Conservation (phyloP, 2,329 filamentous ascomycete genomes). For the Mycocentrospora acerina region DNA sequence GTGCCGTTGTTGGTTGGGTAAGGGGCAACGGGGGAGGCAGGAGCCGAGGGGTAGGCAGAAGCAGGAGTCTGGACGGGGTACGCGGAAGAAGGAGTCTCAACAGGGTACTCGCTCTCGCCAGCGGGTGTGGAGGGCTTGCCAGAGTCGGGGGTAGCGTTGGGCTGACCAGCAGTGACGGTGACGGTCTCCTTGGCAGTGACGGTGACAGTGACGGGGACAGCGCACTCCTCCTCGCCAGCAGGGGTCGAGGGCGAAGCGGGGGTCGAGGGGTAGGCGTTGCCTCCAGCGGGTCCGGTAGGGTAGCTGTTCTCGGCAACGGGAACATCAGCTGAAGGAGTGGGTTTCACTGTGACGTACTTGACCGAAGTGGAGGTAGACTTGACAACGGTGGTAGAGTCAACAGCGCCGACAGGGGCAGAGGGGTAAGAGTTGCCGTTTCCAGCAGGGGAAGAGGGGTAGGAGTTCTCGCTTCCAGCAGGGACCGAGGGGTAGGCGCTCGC, state of each 20-base stretch:
- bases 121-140: constrained; percentile 11
- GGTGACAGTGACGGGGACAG: constrained; percentile 38
- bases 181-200: constrained; percentile 42
- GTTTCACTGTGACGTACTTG: constrained; percentile 38
- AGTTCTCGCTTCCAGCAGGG: constrained; percentile 9
- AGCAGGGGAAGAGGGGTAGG: constrained; percentile 13
- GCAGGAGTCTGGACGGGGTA: constrained; percentile 4
- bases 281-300: constrained; percentile 15
- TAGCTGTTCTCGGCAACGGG: constrained; percentile 16
- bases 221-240: constrained; percentile 30
- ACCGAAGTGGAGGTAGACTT: constrained; percentile 38
- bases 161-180: constrained; percentile 33
- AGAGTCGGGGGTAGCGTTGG: constrained; percentile 10
- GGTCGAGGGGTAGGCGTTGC: constrained; percentile 8
- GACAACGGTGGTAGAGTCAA: constrained; percentile 32
- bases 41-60: constrained; percentile 1
- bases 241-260: constrained; percentile 3
- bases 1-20: constrained; percentile 33
- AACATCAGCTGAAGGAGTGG: constrained; percentile 20
- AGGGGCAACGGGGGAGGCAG: constrained; percentile 18
- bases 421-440: constrained; percentile 12
- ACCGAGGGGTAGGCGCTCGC: constrained; percentile 15
- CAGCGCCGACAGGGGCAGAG: no score
- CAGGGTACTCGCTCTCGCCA: constrained; percentile 11
- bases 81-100: constrained; percentile 6